Evolutionary conservation across 768 basidiomycete genomes (phyloP).

Genomic region (Calvatia gigantea): DNA sequence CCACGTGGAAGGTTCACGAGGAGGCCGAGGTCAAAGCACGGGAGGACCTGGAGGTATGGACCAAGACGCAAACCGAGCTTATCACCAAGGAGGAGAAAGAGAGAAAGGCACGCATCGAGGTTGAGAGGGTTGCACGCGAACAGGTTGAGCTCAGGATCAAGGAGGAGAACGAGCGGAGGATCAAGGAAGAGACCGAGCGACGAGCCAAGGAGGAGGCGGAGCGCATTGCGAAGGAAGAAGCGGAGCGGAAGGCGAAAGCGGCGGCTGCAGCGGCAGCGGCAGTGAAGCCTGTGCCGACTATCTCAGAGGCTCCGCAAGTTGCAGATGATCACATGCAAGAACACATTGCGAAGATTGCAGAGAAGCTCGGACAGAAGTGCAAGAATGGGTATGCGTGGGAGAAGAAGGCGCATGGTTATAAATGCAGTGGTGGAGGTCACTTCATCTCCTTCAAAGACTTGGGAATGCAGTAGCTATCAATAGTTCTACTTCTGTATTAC

Average conservation of each 20-base stretch:
- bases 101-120: neutral
- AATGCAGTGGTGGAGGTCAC: conserved; percentile 9
- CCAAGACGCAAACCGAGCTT: neutral
- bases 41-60: neutral
- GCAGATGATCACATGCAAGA: conserved; percentile 9
- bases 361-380: conserved; percentile 7
- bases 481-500: neutral
- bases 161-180: neutral
- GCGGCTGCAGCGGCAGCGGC: neutral
- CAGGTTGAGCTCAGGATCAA: neutral
- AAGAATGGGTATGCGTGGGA: conserved; percentile 12
- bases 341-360: conserved; percentile 1
- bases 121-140: neutral
- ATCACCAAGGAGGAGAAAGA: neutral
- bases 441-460: conserved; percentile 12
- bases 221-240: neutral
- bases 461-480: conserved; percentile 8
- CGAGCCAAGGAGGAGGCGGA: neutral
- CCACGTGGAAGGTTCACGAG: neutral
- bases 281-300: neutral
- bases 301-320: conserved; percentile 4
- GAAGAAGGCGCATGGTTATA: conserved; percentile 10
- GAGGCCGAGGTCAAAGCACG: conserved; percentile 3
- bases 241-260: neutral
- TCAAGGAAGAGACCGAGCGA: neutral